Evolutionary conservation across 352 stramenopile species (phyloP).

Genomic region (Globisporangium uncinulatum): DNA sequence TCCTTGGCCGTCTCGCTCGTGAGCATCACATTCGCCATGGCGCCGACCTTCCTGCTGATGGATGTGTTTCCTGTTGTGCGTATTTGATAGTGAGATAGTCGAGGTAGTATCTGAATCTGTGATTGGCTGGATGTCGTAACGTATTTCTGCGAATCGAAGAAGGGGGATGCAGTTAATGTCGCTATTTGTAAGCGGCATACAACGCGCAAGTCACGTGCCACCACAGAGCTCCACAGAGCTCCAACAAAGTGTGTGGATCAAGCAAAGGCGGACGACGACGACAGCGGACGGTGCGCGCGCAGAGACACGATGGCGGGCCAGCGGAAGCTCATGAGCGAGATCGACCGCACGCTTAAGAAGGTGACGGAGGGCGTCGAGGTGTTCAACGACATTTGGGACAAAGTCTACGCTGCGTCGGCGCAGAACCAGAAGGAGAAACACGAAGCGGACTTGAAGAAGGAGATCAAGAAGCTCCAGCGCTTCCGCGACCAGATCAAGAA

Average conservation of each 20-base stretch:
- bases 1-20: conserved; percentile 85
- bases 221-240: neutral
- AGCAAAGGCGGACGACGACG: neutral
- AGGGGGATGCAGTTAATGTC: neutral
- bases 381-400: conserved; percentile 99
- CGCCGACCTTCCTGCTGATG: neutral
- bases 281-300: conserved; percentile 2
- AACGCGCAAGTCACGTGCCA: neutral
- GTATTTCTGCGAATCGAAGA: neutral
- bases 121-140: neutral
- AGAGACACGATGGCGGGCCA: conserved; percentile 60
- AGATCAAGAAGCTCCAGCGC: conserved; percentile 99
- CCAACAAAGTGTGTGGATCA: conserved; percentile 1
- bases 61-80: conserved; percentile 3
- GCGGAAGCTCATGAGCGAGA: conserved; percentile 92
- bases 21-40: conserved; percentile 86
- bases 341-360: conserved; percentile 99
- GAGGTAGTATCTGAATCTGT: neutral
- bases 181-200: neutral
- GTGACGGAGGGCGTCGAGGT: conserved; percentile 97
- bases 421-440: conserved; percentile 99
- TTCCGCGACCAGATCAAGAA: conserved; percentile 99
- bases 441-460: conserved; percentile 99
- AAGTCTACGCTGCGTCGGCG: conserved; percentile 94
- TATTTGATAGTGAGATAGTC: neutral